Base-by-base conservation (phyloP, 352 stramenopile species). In the Globisporangium heterothallicum region DNA sequence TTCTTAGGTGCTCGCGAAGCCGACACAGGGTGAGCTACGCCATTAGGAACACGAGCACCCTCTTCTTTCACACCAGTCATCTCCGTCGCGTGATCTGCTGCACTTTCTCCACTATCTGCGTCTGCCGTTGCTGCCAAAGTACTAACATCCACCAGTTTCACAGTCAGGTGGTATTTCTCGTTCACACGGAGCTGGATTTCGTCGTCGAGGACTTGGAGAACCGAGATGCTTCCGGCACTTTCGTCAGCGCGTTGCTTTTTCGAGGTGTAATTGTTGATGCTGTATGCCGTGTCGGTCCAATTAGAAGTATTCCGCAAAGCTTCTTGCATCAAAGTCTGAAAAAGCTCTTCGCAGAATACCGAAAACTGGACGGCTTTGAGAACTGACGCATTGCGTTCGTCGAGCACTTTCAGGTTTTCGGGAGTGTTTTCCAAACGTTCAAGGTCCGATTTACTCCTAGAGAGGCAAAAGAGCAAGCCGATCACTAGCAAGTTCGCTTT, bases 271-370 rank as follows among this genome's bases (percentile, higher is more conserved):
- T 83, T 86, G 56, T 70, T 72, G 42, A 81, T 70, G 55, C 68
- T 87, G 51, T 86, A 82, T 2, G 74, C 74, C 16, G 66, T 81
- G 51, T 88, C 73, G 26, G 65, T 86, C 81, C 81, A 92, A 48
- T 73, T 86, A 6, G 65, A 71, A 3, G 76, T 68, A 24, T 66
- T 78, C 45, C 78, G 75, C 40, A 92, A 59, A 10, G 81, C 80
- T 46, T 92, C 84, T 49, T 86, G 74, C 84, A 94, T 92, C 26
- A 91, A 40, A 7, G 67, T 88, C 55, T 90, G 76, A 57, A 94
- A 94, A 0, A 89, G 58, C 56, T 94, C 84, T 68, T 92, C 81
- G 34, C 79, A 92, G 45, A 92, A 94, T 1, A 94, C 75, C 2
- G 84, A 92, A 49, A 92, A 92, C 65, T 92, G 84, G 10, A 94